Evolutionary conservation across 2,329 filamentous ascomycete species (phyloP).

Genomic region (Parafenestella ontariensis): DNA sequence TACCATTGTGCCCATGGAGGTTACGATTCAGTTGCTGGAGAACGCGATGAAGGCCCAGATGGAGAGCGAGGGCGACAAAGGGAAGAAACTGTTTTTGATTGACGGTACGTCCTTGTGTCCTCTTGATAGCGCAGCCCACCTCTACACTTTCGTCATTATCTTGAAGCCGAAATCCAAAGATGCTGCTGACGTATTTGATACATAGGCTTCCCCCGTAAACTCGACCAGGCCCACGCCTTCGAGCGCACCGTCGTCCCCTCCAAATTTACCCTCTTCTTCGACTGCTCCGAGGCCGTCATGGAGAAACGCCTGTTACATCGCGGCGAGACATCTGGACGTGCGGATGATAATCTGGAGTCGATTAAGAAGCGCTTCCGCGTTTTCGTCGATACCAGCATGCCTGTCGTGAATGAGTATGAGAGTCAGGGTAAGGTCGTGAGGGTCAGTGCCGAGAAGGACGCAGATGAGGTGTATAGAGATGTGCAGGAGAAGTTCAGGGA

Average conservation of each 20-base stretch:
- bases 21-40: constrained; percentile 90
- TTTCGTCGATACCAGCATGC: constrained; percentile 97
- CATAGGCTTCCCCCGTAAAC: constrained; percentile 87
- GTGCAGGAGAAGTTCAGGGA: constrained; percentile 52
- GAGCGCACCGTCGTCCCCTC: constrained; percentile 87
- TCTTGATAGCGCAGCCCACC: not conserved
- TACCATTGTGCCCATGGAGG: constrained; percentile 97
- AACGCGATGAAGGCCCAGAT: constrained; percentile 86
- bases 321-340: constrained; percentile 88
- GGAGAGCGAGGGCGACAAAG: constrained; percentile 49
- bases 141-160: not conserved
- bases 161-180: not conserved
- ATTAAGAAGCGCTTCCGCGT: constrained; percentile 96
- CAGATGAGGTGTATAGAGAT: constrained; percentile 69
- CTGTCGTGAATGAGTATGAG: constrained; percentile 87
- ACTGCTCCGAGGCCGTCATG: constrained; percentile 91
- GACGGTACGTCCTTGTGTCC: constrained; percentile 56
- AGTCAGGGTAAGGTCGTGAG: constrained; percentile 79
- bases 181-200: not conserved
- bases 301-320: constrained; percentile 81
- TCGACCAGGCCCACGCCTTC: constrained; percentile 95
- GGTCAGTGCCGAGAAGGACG: constrained; percentile 73
- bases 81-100: constrained; percentile 75
- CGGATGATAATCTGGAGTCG: constrained; percentile 93
- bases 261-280: constrained; percentile 89